Evolutionary conservation across 345 rosid genomes (phyloP), one percentile per base, ranked within the genome.

Genomic region (Toxicodendron radicans): DNA sequence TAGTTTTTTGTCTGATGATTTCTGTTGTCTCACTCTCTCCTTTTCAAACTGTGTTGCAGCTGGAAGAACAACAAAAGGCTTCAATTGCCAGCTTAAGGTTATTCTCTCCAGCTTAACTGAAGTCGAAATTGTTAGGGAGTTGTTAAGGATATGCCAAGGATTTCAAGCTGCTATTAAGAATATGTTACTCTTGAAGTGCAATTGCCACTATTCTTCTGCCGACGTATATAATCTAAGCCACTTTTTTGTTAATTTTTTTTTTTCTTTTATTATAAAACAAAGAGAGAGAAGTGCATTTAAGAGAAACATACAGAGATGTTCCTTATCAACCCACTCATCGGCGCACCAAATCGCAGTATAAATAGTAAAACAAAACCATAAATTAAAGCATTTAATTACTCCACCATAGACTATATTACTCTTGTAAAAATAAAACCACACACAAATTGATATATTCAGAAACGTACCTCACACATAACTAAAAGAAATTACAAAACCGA

Each of bases 21-120:
- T n/a, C n/a, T 33, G 27, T n/a, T 4, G 27, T n/a, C 5, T 23
- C n/a, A 21, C 16, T 53, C n/a, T 24, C 33, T 24, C 4, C 3
- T 49, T 1, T 33, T 16, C 10, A 33, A 64, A 14, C 4, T 16
- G 11, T 64, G 38, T 4, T 64, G 87, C 86, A 89, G 94, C 88
- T 92, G 94, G 97, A 92, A 88, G 87, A 92, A 86, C 91, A 89
- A 90, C 86, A 83, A 85, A 76, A 92, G 78, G 87, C 94, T 94
- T n/a, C 86, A 89, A 76, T 84, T 92, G 58, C 97, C 97, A 0
- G 97, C 97, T 58, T 94, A 84, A 80, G 66, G 51, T 64, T 35
- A 10, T 30, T n/a, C 41, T 16, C 38, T 16, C 57, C 20, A 5
- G 21, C 7, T 62, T 35, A 35, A 5, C 21, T 6, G 45, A 35